These are phyloP conservation scores for Zoysia pacifica DNA, from an alignment of 176 grass and related monocot species.

Conservation along the genomic window DNA sequence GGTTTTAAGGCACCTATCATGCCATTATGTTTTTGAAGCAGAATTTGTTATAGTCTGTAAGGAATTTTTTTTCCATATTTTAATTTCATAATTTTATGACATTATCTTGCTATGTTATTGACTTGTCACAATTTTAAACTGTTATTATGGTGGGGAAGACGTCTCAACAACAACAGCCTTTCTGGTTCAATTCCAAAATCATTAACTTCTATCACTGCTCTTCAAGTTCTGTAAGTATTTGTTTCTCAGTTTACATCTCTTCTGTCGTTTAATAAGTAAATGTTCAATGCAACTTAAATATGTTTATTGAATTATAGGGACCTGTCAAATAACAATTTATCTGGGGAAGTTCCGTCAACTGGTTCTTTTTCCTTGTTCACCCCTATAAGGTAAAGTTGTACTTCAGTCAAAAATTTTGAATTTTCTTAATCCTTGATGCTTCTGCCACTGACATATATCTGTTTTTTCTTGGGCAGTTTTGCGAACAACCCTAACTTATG, in stretches of 20 bases:
- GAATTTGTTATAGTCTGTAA: constrained; percentile 9
- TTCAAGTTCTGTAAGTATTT: constrained; percentile 88
- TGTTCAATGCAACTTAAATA: constrained; percentile 12
- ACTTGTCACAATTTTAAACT: constrained; percentile 28
- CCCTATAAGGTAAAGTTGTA: constrained; percentile 70
- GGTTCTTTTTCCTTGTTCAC: constrained; percentile 94
- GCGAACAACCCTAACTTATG: constrained; percentile 82
- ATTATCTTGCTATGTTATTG: constrained; percentile 31
- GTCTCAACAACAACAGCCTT: constrained; percentile 95
- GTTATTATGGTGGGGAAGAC: constrained; percentile 44
- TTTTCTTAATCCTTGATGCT: constrained; percentile 24
- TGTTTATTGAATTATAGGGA: constrained; percentile 58
- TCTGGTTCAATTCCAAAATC: constrained; percentile 73
- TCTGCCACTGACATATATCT: constrained; percentile 28
- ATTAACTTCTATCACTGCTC: constrained; percentile 72
- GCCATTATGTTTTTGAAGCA: constrained; percentile 19
- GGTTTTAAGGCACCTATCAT: constrained; percentile 4
- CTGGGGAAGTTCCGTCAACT: constrained; percentile 83
- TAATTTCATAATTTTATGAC: constrained; percentile 20
- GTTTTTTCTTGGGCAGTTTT: constrained; percentile 62
- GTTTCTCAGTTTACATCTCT: constrained; percentile 11
- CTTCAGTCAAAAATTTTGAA: constrained; percentile 11
- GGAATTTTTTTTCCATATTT: neutral
- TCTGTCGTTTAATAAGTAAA: constrained; percentile 34
- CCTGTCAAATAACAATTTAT: constrained; percentile 86